Evolutionary conservation across 306 rosid genomes (phyloP), one percentile per base, ranked within the genome.

Genomic region (Hippophae gyantsensis): DNA sequence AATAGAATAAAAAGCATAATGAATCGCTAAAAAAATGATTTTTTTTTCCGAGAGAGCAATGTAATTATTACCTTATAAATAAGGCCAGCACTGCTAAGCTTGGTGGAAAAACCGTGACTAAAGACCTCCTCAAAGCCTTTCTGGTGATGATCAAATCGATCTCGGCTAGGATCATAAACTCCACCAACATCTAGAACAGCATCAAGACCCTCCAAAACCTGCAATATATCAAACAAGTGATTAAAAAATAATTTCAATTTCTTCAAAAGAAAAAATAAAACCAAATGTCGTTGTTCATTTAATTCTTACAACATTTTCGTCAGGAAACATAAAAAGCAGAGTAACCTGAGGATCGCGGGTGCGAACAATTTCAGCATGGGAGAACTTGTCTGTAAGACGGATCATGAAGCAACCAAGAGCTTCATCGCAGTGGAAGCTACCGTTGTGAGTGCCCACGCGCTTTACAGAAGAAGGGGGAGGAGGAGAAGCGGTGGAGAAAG

Each of bases 351-450:
- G 72, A 57, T 93, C 99, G 5, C 99, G 78, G 10, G 97, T 54
- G 60, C 99, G 90, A 18, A 93, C 82, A 59, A 93, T 84, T 75
- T 93, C 76, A 9, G 99, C 94, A 60, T 79, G 62, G 60, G 76
- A 68, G 74, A 80, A 93, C 62, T 72, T 86, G n/a, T 78, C 42
- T 7, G 99, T 75, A 64, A 82, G 93, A 50, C 97, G 97, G 81
- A 93, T 86, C 99, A 93, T 93, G 86, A 93, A 93, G 82, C 97
- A 93, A 41, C 97, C 99, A 59, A 93, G 95, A 45, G 99, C 99
- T 73, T 93, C 97, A 49, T 93, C 99, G 69, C 99, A 93, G 74
- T 93, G 99, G 76, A 93, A 93, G 80, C 86, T 79, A 6, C 99
- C 99, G 23, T 93, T 86, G 73, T 93, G 99, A 6, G 99, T 93